Evolutionary conservation across 495 filamentous ascomycete genomes (phyloP), one percentile per base, ranked within the genome.

Genomic region (Hypoxylon intermedium): DNA sequence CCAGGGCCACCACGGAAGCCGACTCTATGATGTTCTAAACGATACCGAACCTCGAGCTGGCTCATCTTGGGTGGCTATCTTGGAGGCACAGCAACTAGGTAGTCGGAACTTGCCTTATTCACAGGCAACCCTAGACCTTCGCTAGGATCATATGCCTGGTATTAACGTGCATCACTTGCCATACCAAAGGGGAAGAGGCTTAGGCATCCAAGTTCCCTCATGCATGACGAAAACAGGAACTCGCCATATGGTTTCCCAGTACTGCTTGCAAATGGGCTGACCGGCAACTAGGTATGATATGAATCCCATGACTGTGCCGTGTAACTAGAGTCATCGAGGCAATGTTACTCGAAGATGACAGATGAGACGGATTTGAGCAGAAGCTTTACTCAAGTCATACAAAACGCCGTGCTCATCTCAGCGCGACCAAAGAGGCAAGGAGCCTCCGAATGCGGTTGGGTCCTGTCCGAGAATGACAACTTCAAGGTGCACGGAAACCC

Each of bases 391-490:
- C 51, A 9, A 46, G 58, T 62, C 46, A 45, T 58, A 67, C 63
- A 23, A 46, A 40, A 58, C 51, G 58, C 24, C 28, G 52, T 62
- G 59, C 42, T 59, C 54, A 55, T 57, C 54, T 63, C 44, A 56
- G 54, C 48, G 53, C 37, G 60, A 65, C 58, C 11, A 67, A 65
- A 60, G 50, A 57, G 56, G 47, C 52, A 43, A 23, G 31, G 13
- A 36, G 20, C 21, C 53, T 52, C 53, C 68, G 34, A 67, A 69
- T 64, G 36, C 50, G 62, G 66, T 58, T 42, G 50, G 28, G 45
- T 44, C 44, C 15, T 55, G 56, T 66, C 65, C 68, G 44, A 67
- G 60, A 71, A 68, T 43, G 65, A 68, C 56, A 37, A 47, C 28
- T n/a, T 30, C 30, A 37, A 21, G 58, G 49, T n/a, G 41, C 62